A percentile compares a stretch with the other conserved stretches of the same genome.
Evolutionary conservation across 306 rosid genomes (phyloP).

Genomic region (Cucumis hystrix): DNA sequence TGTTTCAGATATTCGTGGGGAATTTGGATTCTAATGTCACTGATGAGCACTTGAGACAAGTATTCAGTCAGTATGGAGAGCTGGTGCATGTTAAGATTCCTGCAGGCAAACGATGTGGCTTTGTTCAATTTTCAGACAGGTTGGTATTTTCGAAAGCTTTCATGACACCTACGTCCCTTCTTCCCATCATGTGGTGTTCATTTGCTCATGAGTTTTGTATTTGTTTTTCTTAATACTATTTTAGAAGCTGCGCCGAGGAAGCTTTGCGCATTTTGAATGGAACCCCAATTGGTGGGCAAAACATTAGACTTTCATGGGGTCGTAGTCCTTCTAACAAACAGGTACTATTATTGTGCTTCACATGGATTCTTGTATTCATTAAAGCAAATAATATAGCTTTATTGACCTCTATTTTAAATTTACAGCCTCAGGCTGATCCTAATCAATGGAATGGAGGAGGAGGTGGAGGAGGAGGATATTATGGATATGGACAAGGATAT

Average conservation of each 20-base stretch:
- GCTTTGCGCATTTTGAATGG: conserved; percentile 59
- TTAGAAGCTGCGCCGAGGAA: conserved; percentile 85
- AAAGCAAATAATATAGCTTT: neutral
- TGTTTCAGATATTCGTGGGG: conserved; percentile 84
- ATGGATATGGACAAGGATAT: conserved; percentile 69
- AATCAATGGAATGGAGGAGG: conserved; percentile 57
- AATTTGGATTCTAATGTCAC: conserved; percentile 77
- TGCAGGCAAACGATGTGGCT: conserved; percentile 90
- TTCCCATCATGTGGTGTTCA: neutral
- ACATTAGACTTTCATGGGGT: conserved; percentile 93
- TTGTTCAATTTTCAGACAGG: conserved; percentile 93
- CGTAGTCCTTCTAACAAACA: conserved; percentile 95
- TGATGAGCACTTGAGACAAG: conserved; percentile 86
- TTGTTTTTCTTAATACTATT: neutral
- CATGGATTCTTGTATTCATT: neutral
- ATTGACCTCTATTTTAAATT: neutral
- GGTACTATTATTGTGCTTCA: conserved; percentile 21
- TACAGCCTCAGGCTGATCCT: conserved; percentile 46
- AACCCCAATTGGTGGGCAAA: conserved; percentile 68
- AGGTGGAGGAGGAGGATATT: conserved; percentile 55
- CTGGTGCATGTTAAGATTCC: conserved; percentile 91
- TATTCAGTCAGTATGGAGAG: conserved; percentile 72
- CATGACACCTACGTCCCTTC: neutral
- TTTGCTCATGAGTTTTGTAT: neutral
- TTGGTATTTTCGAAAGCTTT: neutral